Conservation (phyloP, 106 monocot genomes). For the Iris macrosiphon region DNA sequence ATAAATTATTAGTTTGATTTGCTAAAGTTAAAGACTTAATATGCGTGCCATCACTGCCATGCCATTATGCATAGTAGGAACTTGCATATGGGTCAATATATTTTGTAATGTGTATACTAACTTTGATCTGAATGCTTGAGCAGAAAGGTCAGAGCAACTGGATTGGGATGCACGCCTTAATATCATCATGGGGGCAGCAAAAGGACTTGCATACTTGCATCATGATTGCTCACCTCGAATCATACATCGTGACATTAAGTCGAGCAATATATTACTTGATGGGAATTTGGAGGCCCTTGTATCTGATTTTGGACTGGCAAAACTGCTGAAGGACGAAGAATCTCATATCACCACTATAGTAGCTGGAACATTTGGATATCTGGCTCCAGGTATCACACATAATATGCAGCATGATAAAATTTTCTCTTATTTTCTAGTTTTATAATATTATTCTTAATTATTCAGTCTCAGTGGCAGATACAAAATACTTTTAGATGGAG, state of each 20-base stretch:
- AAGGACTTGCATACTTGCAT: slow-evolving; percentile 93
- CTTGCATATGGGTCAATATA: no score
- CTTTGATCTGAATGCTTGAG: slow-evolving; percentile 15
- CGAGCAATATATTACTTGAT: slow-evolving; percentile 97
- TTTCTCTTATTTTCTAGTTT: no score
- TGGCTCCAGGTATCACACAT: slow-evolving; percentile 77
- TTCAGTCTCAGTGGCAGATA: no score
- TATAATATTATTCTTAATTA: no score
- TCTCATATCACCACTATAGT: slow-evolving; percentile 96
- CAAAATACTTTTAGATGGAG: no score
- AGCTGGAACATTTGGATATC: slow-evolving; percentile 98
- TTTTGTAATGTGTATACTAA: no score
- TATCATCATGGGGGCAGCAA: slow-evolving; percentile 93
- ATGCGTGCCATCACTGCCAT: no score
- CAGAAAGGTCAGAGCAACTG: slow-evolving; percentile 83
- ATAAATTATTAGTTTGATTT: no score
- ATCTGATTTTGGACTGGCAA: slow-evolving; percentile 97
- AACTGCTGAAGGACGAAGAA: slow-evolving; percentile 87
- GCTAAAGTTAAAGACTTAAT: no score
- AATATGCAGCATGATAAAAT: neutral
- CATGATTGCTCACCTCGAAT: slow-evolving; percentile 98
- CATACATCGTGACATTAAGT: slow-evolving; percentile 98
- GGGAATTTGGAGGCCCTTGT: slow-evolving; percentile 88
- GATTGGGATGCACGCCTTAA: slow-evolving; percentile 95
- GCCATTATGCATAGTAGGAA: no score